phyloP scores from a whole-genome alignment of 345 rosid genomes.

The Aethionema arabicum region DNA sequence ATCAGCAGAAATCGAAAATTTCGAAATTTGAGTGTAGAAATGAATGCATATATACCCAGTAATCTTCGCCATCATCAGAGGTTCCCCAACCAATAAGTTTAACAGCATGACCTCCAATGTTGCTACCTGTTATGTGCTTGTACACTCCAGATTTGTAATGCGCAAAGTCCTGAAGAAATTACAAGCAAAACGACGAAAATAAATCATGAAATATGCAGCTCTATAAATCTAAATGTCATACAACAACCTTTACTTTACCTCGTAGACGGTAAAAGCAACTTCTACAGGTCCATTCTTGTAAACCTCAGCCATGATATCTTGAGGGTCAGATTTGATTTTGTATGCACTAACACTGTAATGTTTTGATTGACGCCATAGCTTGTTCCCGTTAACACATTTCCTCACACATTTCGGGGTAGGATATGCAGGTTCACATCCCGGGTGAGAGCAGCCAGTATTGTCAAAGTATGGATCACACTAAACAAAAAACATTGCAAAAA shows the following conservation, averaged over 20 bases:
- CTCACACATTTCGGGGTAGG: constrained; percentile 87
- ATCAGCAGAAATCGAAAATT: not conserved
- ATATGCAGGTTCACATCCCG: constrained; percentile 90
- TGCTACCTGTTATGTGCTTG: constrained; percentile 68
- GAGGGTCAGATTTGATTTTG: constrained; percentile 61
- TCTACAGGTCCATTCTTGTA: constrained; percentile 90
- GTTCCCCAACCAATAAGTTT: constrained; percentile 99
- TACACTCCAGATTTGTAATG: constrained; percentile 92
- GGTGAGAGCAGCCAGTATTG: constrained; percentile 82
- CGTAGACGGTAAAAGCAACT: constrained; percentile 84
- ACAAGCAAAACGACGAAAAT: constrained; percentile 4
- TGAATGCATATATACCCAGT: constrained; percentile 60
- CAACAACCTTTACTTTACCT: constrained; percentile 43
- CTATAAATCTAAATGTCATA: not conserved
- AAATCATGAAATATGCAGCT: constrained; percentile 9
- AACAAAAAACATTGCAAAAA: constrained; percentile 20
- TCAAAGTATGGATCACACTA: constrained; percentile 97
- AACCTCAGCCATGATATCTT: constrained; percentile 80
- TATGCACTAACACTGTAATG: constrained; percentile 74
- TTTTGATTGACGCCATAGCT: constrained; percentile 73
- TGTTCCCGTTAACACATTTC: constrained; percentile 69
- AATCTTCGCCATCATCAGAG: constrained; percentile 81
- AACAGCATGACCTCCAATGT: constrained; percentile 91
- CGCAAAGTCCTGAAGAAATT: constrained; percentile 71
- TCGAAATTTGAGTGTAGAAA: not conserved